Percentiles rank a stretch among this genome's conserved stretches.
Evolutionary conservation across 768 basidiomycete species (phyloP).

Genomic region (Tricholoma flavovirens): DNA sequence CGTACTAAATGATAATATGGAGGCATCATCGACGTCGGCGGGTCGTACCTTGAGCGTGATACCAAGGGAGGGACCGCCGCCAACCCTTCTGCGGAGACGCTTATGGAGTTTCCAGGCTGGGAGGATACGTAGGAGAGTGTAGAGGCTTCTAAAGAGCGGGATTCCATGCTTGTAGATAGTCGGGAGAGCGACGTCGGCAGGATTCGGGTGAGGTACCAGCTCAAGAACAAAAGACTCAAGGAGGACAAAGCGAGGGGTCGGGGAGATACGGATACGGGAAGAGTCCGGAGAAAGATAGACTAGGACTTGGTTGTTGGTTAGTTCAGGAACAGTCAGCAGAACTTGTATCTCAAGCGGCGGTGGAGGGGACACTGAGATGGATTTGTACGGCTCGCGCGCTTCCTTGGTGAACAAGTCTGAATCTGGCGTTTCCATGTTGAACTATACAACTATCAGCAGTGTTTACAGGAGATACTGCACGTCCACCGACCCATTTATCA

Average conservation of each 20-base stretch:
- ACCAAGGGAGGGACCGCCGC: constrained; percentile 32
- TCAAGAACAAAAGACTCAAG: constrained; percentile 66
- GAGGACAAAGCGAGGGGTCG: constrained; percentile 61
- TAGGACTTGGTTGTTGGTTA: constrained; percentile 64
- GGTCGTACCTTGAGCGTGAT: constrained; percentile 44
- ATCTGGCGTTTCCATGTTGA: constrained; percentile 78
- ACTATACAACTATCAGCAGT: constrained; percentile 35
- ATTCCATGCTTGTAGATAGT: constrained; percentile 86
- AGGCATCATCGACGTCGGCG: constrained; percentile 17
- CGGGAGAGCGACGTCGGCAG: constrained; percentile 53
- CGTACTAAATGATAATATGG: constrained; percentile 16
- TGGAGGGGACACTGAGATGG: constrained; percentile 41
- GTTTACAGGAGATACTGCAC: not conserved
- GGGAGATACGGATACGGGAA: constrained; percentile 59
- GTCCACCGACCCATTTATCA: constrained; percentile 75
- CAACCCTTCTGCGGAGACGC: constrained; percentile 44
- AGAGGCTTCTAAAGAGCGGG: constrained; percentile 73
- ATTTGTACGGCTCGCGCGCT: constrained; percentile 53
- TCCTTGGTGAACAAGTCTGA: constrained; percentile 61
- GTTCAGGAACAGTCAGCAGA: constrained; percentile 62
- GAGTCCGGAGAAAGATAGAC: constrained; percentile 57
- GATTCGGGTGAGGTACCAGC: constrained; percentile 29
- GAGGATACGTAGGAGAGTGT: constrained; percentile 63
- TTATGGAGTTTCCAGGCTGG: constrained; percentile 73
- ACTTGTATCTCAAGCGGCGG: constrained; percentile 64